Evolutionary conservation across 2,329 filamentous ascomycete genomes (phyloP), one percentile per base, ranked within the genome.

Genomic region (Madurella fahalii): DNA sequence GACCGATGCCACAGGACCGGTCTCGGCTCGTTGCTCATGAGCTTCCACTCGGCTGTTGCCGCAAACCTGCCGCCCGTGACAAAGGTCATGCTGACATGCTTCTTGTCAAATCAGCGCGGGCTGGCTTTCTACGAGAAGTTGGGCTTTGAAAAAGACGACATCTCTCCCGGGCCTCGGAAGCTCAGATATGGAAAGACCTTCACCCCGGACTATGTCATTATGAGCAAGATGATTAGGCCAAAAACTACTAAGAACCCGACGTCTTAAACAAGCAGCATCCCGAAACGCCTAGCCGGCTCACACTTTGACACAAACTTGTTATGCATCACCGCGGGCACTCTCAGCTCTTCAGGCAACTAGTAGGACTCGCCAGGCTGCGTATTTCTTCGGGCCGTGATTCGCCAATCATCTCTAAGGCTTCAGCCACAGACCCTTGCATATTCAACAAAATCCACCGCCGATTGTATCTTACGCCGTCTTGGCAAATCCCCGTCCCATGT

Each of bases 1-100:
- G 16, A 58, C 54, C 56, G 40, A 59, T 32, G 17, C 25, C 13
- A 46, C 47, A 85, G 82, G n/a, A 78, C 80, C 13, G 86, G 87
- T 0, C 71, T 92, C 2, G 86, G 84, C 1, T 73, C 66, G 12
- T 70, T 77, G 12, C 73, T 92, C 40, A 82, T 92, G 73, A 64
- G 68, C 1, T 71, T 82, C 55, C 76, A 82, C 8, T 77, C 79
- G 45, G 65, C 66, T 4, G 73, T 84, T 4, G 86, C 81, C 8
- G 59, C 68, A 18, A 76, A 77, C 51, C 77, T 85, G 18, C 73
- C 76, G 2, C 73, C 74, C 0, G 74, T 87, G 44, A 69, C 74
- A 18, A 90, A 90, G 69, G 75, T 83, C 44, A 91, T 91, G 87
- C 72, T 91, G 63, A 90, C 86, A 1, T 87, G 86, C 64, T 90